Conservation (phyloP, 208 protist species). For the Leishmania lainsoni region DNA sequence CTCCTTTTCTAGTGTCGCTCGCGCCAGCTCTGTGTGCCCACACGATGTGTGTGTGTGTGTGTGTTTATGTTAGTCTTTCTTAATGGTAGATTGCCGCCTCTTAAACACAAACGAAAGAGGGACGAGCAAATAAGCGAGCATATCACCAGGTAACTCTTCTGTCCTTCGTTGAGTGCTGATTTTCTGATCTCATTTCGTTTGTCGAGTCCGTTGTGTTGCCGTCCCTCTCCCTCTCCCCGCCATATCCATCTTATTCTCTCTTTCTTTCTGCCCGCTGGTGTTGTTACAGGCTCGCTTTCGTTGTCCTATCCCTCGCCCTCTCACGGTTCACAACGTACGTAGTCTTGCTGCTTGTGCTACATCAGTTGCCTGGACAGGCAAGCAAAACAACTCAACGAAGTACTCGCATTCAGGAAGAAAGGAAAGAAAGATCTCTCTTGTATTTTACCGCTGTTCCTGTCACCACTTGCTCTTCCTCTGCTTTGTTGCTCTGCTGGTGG, state of each 20-base stretch:
- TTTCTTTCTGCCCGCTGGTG: not conserved
- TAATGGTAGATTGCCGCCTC: not conserved
- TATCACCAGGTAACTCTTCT: not conserved
- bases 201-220: not conserved
- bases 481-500: not conserved
- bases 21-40: not conserved
- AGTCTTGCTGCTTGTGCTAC: not conserved
- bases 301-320: too few species aligned
- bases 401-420: not conserved
- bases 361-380: not conserved
- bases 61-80: constrained; percentile 1
- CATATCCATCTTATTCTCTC: not conserved
- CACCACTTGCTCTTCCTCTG: not conserved
- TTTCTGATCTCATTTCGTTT: not conserved
- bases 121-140: not conserved
- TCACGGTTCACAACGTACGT: not conserved
- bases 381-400: not conserved
- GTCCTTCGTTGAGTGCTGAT: not conserved
- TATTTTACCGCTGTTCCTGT: not conserved
- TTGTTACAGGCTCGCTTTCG: not conserved
- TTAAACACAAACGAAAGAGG: not conserved
- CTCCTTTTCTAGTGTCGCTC: not conserved
- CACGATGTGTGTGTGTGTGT: not conserved
- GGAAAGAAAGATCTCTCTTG: not conserved
- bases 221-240: not conserved